Conservation (phyloP, 306 rosid genomes). For the Cucumis cinereus region DNA sequence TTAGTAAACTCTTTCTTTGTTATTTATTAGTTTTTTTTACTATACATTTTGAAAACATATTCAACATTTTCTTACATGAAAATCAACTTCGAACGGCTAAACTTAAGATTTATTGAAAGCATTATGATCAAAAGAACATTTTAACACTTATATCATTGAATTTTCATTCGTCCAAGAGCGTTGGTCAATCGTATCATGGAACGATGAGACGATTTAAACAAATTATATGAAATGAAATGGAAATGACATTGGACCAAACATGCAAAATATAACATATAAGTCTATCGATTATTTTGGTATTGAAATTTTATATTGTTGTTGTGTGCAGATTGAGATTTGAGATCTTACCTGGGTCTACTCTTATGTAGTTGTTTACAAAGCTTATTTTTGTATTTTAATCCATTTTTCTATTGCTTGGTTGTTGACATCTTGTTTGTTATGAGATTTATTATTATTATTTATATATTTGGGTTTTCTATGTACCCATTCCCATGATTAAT, state of each 20-base stretch:
- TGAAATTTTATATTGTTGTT: not conserved
- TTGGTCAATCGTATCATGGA: too few species aligned
- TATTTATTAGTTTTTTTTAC: too few species aligned
- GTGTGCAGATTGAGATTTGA: not conserved
- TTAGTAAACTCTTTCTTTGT: too few species aligned
- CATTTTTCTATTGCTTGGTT: not conserved
- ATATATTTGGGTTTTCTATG: not conserved
- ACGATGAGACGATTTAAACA: too few species aligned
- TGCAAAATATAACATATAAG: not conserved
- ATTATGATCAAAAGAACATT: too few species aligned
- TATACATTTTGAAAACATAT: too few species aligned
- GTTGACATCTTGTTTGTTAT: not conserved
- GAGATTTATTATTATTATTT: not conserved
- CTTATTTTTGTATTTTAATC: not conserved
- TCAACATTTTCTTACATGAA: too few species aligned
- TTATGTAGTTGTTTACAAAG: not conserved
- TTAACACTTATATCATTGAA: too few species aligned
- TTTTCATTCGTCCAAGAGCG: too few species aligned
- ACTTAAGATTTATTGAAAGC: too few species aligned
- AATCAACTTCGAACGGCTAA: too few species aligned
- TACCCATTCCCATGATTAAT: not conserved
- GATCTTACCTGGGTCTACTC: not conserved
- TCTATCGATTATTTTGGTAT: too few species aligned
- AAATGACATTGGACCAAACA: not conserved
- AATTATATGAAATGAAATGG: not conserved